Conservation (phyloP, 176 grass and related monocot genomes). For the Thalia dealbata region DNA sequence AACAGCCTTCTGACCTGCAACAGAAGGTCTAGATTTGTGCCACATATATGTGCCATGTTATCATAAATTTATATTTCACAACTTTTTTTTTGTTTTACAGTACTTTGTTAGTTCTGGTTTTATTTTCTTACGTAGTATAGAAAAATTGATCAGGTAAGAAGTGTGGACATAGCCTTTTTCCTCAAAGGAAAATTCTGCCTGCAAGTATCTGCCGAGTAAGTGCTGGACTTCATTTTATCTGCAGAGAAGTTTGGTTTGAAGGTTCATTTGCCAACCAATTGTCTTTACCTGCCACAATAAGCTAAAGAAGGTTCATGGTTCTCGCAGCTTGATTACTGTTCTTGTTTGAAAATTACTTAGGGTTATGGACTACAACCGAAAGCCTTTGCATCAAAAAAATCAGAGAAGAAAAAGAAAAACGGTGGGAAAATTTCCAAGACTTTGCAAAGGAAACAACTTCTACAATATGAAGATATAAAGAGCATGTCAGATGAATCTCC, state of each 20-base stretch:
- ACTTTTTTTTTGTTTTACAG: background rate
- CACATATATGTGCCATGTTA: background rate
- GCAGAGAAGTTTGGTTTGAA: background rate
- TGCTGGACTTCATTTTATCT: background rate
- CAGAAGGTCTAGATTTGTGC: background rate
- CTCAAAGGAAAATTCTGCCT: background rate
- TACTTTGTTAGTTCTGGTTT: background rate
- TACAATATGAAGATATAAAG: background rate
- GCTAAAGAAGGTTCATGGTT: background rate
- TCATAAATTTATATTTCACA: background rate
- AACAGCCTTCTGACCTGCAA: background rate
- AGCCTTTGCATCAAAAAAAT: conserved; percentile 41
- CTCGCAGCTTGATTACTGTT: background rate
- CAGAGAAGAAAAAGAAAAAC: conserved; percentile 28
- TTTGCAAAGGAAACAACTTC: conserved; percentile 22
- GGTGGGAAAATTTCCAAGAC: conserved; percentile 18
- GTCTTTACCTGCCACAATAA: background rate
- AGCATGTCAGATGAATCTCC: conserved; percentile 1
- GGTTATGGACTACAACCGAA: conserved; percentile 8
- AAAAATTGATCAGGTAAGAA: background rate
- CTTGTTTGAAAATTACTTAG: background rate
- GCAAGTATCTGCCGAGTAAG: background rate
- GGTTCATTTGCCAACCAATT: background rate
- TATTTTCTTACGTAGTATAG: background rate
- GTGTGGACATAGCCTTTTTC: background rate